Conservation (phyloP, 2,329 filamentous ascomycete species). For the Paecilomyces formosus region DNA sequence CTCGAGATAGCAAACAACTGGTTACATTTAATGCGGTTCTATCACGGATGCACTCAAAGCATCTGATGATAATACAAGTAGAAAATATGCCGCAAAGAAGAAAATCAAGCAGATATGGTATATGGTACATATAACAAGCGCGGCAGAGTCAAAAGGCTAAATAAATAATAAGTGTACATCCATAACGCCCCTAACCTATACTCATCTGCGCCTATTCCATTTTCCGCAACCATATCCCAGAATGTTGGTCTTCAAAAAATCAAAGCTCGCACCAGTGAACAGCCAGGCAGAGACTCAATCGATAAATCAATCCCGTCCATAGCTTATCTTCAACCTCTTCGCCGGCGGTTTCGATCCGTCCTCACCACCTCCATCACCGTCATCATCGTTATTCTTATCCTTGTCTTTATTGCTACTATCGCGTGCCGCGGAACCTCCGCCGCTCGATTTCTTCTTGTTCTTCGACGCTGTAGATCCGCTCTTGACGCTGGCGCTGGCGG, state of each 20-base stretch:
- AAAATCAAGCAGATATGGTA: background rate
- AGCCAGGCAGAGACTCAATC: background rate
- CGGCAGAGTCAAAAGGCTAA: background rate
- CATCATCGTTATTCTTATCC: conserved; percentile 23
- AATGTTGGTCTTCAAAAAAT: background rate
- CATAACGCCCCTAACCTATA: background rate
- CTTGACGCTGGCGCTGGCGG: conserved; percentile 23
- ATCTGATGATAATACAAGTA: background rate
- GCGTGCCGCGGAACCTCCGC: conserved; percentile 8
- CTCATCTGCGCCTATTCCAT: background rate
- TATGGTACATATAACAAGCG: background rate
- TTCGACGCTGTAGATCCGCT: conserved; percentile 23
- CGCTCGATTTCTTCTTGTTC: conserved; percentile 34
- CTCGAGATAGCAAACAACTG: background rate
- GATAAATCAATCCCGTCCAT: conserved; percentile 29
- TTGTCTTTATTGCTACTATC: conserved; percentile 18
- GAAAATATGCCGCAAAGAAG: background rate
- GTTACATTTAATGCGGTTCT: background rate
- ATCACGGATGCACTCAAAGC: background rate
- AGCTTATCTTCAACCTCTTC: conserved; percentile 40
- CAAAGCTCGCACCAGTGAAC: background rate
- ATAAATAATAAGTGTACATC: background rate
- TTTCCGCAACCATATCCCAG: background rate
- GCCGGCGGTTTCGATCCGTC: conserved; percentile 28
- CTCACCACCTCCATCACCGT: conserved; percentile 20